A percentile compares a stretch with the other conserved stretches of the same genome.
phyloP scores from a whole-genome alignment of 108 stramenopile species.

The Cylindrotheca fusiformis region DNA sequence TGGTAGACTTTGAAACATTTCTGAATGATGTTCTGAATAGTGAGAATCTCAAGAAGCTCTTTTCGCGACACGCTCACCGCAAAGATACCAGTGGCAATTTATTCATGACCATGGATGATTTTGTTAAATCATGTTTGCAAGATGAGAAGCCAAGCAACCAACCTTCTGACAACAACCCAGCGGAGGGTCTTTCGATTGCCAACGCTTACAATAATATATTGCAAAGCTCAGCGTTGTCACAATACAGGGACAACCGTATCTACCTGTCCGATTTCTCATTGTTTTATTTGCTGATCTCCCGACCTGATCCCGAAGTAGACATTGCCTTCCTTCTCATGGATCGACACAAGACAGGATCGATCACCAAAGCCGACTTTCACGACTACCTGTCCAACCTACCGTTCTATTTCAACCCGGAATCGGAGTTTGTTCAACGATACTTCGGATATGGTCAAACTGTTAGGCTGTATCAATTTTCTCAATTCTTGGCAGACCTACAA shows the following conservation, averaged over 20 bases:
- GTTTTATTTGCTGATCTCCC: slow-evolving; percentile 48
- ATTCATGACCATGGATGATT: slow-evolving; percentile 61
- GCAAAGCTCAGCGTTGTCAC: slow-evolving; percentile 3
- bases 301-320: slow-evolving; percentile 58
- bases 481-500: slow-evolving; percentile 54
- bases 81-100: slow-evolving; percentile 14
- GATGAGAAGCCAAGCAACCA: neutral
- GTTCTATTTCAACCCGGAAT: slow-evolving; percentile 30
- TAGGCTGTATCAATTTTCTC: slow-evolving; percentile 37
- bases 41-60: slow-evolving; percentile 27
- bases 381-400: slow-evolving; percentile 14
- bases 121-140: slow-evolving; percentile 27
- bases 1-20: slow-evolving; percentile 40
- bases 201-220: slow-evolving; percentile 34
- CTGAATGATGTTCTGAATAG: slow-evolving; percentile 37
- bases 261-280: slow-evolving; percentile 48
- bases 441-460: slow-evolving; percentile 39
- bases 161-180: neutral
- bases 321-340: slow-evolving; percentile 54
- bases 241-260: slow-evolving; percentile 15
- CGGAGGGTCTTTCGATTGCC: slow-evolving; percentile 8
- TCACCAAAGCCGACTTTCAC: slow-evolving; percentile 27
- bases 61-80: slow-evolving; percentile 26
- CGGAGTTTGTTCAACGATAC: slow-evolving; percentile 46
- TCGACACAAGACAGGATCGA: slow-evolving; percentile 17